Conservation (phyloP, 805 yeast genomes). For the Saturnispora bothae region DNA sequence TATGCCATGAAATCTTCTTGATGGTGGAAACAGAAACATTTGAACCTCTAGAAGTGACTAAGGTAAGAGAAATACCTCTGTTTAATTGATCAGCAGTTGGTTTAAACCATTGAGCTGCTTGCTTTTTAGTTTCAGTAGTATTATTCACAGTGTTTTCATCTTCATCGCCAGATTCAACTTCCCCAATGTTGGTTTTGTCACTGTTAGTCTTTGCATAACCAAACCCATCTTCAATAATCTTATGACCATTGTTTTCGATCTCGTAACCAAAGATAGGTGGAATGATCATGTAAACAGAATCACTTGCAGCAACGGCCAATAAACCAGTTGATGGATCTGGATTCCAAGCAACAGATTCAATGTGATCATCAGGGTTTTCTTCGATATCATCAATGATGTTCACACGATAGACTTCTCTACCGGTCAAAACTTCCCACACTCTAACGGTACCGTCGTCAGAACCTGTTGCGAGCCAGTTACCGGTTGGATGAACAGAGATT, state of each 20-base stretch:
- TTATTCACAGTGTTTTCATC: slow-evolving; percentile 29
- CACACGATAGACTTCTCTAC: slow-evolving; percentile 80
- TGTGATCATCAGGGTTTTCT: slow-evolving; percentile 58
- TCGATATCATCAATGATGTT: slow-evolving; percentile 35
- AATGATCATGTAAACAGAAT: slow-evolving; percentile 61
- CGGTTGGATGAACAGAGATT: slow-evolving; percentile 75
- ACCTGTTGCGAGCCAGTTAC: slow-evolving; percentile 94
- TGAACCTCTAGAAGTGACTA: slow-evolving; percentile 39
- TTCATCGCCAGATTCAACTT: slow-evolving; percentile 31
- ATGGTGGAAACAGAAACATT: slow-evolving; percentile 44
- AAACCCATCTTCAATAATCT: slow-evolving; percentile 81
- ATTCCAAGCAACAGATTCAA: slow-evolving; percentile 82
- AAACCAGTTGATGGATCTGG: slow-evolving; percentile 70
- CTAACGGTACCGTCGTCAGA: slow-evolving; percentile 94
- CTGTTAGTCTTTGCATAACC: slow-evolving; percentile 50
- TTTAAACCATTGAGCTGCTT: slow-evolving; percentile 72
- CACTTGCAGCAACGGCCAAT: slow-evolving; percentile 78
- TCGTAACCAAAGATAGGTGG: slow-evolving; percentile 91
- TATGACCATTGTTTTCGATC: slow-evolving; percentile 69
- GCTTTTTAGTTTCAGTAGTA: slow-evolving; percentile 27
- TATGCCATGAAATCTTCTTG: slow-evolving; percentile 86
- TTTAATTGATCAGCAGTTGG: slow-evolving; percentile 53
- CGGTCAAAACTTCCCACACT: slow-evolving; percentile 94
- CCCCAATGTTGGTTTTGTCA: slow-evolving; percentile 18
- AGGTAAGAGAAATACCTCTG: slow-evolving; percentile 62